Evolutionary conservation across 2,329 filamentous ascomycete species (phyloP).

Genomic region (Aspergillus puulaauensis): DNA sequence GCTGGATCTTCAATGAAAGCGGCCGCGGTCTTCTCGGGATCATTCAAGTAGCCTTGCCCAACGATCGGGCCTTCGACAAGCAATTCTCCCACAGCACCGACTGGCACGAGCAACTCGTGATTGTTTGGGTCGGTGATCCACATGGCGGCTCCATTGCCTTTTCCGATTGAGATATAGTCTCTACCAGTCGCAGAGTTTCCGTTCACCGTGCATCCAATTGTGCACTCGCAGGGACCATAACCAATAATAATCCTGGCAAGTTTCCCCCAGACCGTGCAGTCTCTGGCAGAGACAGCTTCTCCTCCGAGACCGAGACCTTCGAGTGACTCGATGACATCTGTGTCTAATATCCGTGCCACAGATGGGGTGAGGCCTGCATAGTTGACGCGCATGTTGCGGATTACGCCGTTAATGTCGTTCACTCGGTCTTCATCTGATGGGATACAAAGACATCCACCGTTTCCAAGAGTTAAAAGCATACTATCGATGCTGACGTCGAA

Average conservation of each 20-base stretch:
- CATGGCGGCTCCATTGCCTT: constrained; percentile 34
- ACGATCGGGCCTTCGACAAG: constrained; percentile 50
- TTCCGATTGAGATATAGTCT: constrained; percentile 41
- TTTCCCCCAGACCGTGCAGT: constrained; percentile 43
- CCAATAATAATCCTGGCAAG: constrained; percentile 47
- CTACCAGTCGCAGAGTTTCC: constrained; percentile 33
- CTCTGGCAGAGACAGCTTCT: constrained; percentile 44
- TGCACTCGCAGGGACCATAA: constrained; percentile 46
- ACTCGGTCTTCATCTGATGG: constrained; percentile 52
- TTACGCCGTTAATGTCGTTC: constrained; percentile 50
- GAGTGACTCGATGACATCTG: constrained; percentile 43
- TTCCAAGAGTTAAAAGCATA: constrained; percentile 54
- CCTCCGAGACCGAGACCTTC: constrained; percentile 44
- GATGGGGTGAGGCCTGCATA: constrained; percentile 61
- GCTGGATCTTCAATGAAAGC: constrained; percentile 39
- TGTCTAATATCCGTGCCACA: constrained; percentile 51
- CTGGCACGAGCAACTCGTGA: constrained; percentile 36
- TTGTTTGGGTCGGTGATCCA: constrained; percentile 44
- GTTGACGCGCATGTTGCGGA: constrained; percentile 52
- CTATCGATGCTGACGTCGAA: constrained; percentile 56
- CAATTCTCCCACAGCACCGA: constrained; percentile 50
- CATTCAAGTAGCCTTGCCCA: constrained; percentile 47
- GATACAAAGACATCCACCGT: constrained; percentile 61
- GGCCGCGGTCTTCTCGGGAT: constrained; percentile 35
- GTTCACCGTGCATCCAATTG: constrained; percentile 42